Percentiles rank a stretch among this genome's conserved stretches.
Conservation (phyloP, 2,329 filamentous ascomycete genomes). For the Beauveria medogensis region DNA sequence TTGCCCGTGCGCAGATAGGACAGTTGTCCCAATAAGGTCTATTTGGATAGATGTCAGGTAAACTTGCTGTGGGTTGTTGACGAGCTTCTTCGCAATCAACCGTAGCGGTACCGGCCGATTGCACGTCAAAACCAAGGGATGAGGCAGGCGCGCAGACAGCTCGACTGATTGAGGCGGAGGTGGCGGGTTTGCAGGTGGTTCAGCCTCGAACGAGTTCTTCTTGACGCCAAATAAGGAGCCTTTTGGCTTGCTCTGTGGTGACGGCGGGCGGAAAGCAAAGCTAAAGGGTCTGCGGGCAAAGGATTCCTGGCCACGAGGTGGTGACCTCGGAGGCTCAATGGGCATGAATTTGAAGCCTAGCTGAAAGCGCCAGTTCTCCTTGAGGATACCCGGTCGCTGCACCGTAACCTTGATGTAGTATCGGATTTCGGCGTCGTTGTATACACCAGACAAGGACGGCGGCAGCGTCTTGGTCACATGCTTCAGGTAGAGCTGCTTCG, state of each 20-base stretch:
- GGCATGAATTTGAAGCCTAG: slow-evolving; percentile 78
- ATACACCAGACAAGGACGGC: slow-evolving; percentile 80
- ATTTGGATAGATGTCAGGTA: slow-evolving; percentile 75
- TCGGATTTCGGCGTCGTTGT: slow-evolving; percentile 77
- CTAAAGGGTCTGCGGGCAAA: slow-evolving; percentile 68
- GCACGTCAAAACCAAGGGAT: slow-evolving; percentile 81
- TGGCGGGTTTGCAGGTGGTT: background rate
- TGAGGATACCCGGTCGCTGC: slow-evolving; percentile 78
- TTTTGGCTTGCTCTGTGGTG: slow-evolving; percentile 38
- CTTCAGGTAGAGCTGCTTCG: slow-evolving; percentile 50
- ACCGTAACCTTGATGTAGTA: slow-evolving; percentile 97
- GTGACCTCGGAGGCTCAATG: slow-evolving; percentile 76
- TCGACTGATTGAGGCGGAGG: slow-evolving; percentile 61
- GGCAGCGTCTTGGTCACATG: slow-evolving; percentile 85
- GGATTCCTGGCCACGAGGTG: slow-evolving; percentile 62
- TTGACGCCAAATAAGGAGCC: slow-evolving; percentile 50
- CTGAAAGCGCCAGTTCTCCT: slow-evolving; percentile 72
- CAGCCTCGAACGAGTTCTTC: slow-evolving; percentile 18
- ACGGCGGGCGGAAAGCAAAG: slow-evolving; percentile 38
- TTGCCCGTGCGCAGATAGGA: slow-evolving; percentile 70
- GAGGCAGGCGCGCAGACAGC: slow-evolving; percentile 68
- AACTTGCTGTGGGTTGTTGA: slow-evolving; percentile 58
- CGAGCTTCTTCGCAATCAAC: slow-evolving; percentile 70
- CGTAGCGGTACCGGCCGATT: slow-evolving; percentile 78
- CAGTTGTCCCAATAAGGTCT: slow-evolving; percentile 70